Base-by-base conservation (phyloP, 2,329 filamentous ascomycete genomes). In the Paraconiothyrium sp. region DNA sequence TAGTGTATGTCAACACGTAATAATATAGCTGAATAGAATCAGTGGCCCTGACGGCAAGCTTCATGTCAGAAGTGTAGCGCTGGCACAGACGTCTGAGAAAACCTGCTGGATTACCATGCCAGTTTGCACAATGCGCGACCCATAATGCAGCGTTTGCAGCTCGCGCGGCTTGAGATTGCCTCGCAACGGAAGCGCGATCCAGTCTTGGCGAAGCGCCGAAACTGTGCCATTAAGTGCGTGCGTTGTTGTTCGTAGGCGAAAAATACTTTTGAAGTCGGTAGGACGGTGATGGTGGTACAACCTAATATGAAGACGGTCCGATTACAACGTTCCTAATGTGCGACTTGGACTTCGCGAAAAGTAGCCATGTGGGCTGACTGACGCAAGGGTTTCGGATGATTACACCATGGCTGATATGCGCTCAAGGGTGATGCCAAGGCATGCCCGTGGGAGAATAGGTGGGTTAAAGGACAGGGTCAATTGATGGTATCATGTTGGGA, bases 401-500 rank as follows among this genome's bases (percentile, higher is more conserved):
- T 34, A 7, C 37, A 20, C 3, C 37, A 44, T 37, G 8, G 32
- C 32, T 37, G 24, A 20, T 35, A 16, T 37, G n/a, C 32, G 32
- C 8, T 30, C 1, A 24, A 32, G 7, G 39, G 20, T 22, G 35
- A 13, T 5, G 39, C 37, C 51, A 47, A 20, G 24, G 22, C 24
- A 48, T 34, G 54, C 8, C 34, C 32, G 43, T 8, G 2, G 20
- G 27, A 27, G 16, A 47, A 4, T n/a, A 20, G 27, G 32, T 44
- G 22, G 24, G 32, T 22, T 47, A 56, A 56, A 56, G 20, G 48
- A 56, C 54, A 47, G 34, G 54, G 30, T 44, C 2, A 35, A 56
- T 56, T 37, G 22, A 41, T 56, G 54, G 54, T 56, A 56, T 56
- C 54, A 39, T 48, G 24, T 24, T 56, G 37, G 39, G 43, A 48